phyloP scores from a whole-genome alignment of 306 rosid genomes.

The Gynostemma pentaphyllum region DNA sequence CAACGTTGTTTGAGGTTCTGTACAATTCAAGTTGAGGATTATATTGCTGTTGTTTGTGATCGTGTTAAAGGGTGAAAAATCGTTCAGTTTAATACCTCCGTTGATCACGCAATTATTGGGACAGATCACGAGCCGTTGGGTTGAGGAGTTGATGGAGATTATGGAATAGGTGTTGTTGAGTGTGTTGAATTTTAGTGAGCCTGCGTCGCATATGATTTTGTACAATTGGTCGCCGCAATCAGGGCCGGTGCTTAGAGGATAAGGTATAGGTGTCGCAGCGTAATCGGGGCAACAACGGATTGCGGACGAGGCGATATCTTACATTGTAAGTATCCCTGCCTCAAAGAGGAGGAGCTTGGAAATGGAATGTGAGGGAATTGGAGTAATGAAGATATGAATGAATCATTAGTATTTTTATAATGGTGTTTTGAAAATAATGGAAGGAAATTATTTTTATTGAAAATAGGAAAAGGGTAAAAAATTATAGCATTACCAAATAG shows the following conservation, averaged over 20 bases:
- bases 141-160: conserved; percentile 29
- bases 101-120: conserved; percentile 45
- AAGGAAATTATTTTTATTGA: too few relatives aligned
- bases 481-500: too few relatives aligned
- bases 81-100: conserved; percentile 47
- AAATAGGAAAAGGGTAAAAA: too few relatives aligned
- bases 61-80: conserved; percentile 56
- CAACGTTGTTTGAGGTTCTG: conserved; percentile 35
- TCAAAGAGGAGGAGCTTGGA: conserved; percentile 19
- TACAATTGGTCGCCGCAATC: conserved; percentile 58
- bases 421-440: too few relatives aligned
- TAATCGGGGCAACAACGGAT: conserved; percentile 41
- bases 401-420: too few relatives aligned
- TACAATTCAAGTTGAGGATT: conserved; percentile 66
- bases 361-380: too few relatives aligned
- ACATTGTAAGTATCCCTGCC: conserved; percentile 24
- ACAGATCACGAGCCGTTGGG: conserved; percentile 48
- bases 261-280: conserved; percentile 57
- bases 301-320: conserved; percentile 10
- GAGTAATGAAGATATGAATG: too few relatives aligned
- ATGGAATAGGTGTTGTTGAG: conserved; percentile 65
- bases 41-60: conserved; percentile 71
- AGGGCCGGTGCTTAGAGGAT: conserved; percentile 48
- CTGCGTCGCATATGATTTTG: conserved; percentile 43
- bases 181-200: conserved; percentile 40